These are phyloP conservation scores for Mycosphaerella arachidis DNA, from an alignment of 2,329 filamentous ascomycete species.

Conservation along the genomic window DNA sequence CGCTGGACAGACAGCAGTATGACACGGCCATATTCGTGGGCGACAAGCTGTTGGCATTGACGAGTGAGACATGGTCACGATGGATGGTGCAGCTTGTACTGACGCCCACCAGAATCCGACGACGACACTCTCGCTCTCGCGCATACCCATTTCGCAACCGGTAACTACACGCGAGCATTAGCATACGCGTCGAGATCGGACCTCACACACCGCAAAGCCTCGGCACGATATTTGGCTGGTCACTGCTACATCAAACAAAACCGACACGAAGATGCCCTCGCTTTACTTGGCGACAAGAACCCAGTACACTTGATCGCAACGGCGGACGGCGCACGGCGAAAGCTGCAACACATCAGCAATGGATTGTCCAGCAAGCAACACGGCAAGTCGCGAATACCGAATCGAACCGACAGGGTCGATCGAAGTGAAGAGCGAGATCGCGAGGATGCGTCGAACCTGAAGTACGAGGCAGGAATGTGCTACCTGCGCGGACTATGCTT, in stretches of 20 bases:
- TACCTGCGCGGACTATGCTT: conserved; percentile 90
- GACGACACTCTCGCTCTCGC: conserved; percentile 95
- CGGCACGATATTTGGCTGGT: conserved; percentile 86
- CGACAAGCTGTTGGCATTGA: conserved; percentile 92
- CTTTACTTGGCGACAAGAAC: conserved; percentile 83
- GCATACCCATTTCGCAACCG: conserved; percentile 94
- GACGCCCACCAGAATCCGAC: conserved; percentile 64
- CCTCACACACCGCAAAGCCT: conserved; percentile 72
- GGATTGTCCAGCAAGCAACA: conserved; percentile 43
- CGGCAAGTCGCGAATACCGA: conserved; percentile 34
- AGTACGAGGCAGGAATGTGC: conserved; percentile 96
- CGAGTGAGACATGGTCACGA: conserved; percentile 55
- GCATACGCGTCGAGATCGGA: conserved; percentile 80
- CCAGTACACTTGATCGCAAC: conserved; percentile 80
- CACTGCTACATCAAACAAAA: conserved; percentile 92
- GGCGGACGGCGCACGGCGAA: conserved; percentile 61
- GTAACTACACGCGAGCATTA: conserved; percentile 89
- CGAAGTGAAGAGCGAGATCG: conserved; percentile 58
- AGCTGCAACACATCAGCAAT: conserved; percentile 62
- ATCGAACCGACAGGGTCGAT: conserved; percentile 50
- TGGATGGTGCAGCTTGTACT: conserved; percentile 7
- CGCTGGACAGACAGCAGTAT: conserved; percentile 91
- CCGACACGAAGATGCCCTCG: conserved; percentile 82
- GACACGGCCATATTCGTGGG: conserved; percentile 95
- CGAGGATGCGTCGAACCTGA: conserved; percentile 69